Percentiles rank a stretch among this genome's conserved stretches.
These are phyloP conservation scores for Boletellus ananiceps DNA, from an alignment of 768 basidiomycete genomes.

Conservation along the genomic window DNA sequence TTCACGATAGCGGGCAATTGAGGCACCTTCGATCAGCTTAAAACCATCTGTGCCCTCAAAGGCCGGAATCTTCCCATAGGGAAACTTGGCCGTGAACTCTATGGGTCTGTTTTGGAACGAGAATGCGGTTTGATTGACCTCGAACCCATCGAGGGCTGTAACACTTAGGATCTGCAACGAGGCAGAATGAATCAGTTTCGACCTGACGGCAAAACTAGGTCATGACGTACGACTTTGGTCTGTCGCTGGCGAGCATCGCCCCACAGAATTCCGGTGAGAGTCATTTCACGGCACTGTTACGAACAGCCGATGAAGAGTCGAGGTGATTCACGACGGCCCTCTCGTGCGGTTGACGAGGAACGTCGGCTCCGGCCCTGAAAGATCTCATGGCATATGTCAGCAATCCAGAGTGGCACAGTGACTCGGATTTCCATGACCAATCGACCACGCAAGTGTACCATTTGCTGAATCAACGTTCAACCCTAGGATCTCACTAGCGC, in stretches of 20 bases:
- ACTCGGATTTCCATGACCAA: too few relatives aligned
- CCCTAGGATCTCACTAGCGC: too few relatives aligned
- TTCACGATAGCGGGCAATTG: conserved; percentile 11
- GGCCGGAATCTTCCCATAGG: conserved; percentile 9
- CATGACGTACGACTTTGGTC: neutral
- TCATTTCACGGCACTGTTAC: neutral
- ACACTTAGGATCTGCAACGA: too few relatives aligned
- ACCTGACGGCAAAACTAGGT: neutral
- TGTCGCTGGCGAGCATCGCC: neutral
- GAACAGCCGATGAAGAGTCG: too few relatives aligned
- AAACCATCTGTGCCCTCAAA: conserved; percentile 9
- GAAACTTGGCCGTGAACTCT: conserved; percentile 10
- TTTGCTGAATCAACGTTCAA: too few relatives aligned
- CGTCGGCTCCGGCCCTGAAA: too few relatives aligned
- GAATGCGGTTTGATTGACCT: conserved; percentile 4
- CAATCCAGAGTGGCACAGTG: too few relatives aligned
- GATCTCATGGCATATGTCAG: too few relatives aligned
- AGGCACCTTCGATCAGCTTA: conserved; percentile 7
- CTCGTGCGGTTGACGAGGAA: neutral
- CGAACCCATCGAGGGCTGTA: conserved; percentile 5
- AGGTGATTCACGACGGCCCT: neutral
- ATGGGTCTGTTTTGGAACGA: conserved; percentile 4
- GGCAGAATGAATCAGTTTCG: too few relatives aligned
- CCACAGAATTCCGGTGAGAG: neutral
- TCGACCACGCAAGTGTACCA: too few relatives aligned